Conservation (phyloP, 2,329 filamentous ascomycete genomes). For the Chaetomium strumarium region DNA sequence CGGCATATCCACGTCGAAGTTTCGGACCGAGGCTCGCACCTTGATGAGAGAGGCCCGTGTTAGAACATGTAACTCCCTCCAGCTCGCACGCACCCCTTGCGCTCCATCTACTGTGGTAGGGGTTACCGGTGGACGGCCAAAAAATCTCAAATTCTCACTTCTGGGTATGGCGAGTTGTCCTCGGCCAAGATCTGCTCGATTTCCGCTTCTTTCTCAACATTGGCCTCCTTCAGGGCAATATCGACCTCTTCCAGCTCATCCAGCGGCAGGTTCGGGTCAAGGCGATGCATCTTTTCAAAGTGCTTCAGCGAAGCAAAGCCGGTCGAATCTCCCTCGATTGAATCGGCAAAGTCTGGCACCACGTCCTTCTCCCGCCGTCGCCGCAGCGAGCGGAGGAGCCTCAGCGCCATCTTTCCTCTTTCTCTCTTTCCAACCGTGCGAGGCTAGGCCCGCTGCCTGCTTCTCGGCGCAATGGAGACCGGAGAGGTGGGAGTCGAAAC, state of each 20-base stretch:
- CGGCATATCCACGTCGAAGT: constrained; percentile 59
- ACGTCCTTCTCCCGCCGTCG: constrained; percentile 23
- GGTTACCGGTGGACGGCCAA: not conserved
- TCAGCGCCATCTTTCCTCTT: constrained; percentile 17
- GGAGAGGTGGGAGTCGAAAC: constrained; percentile 6
- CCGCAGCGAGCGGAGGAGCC: constrained; percentile 19
- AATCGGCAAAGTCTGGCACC: constrained; percentile 15
- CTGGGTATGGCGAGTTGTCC: constrained; percentile 62
- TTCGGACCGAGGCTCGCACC: constrained; percentile 59
- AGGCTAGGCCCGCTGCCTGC: constrained; percentile 15
- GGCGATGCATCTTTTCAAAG: constrained; percentile 55
- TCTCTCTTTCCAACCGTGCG: constrained; percentile 6
- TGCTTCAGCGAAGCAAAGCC: constrained; percentile 45
- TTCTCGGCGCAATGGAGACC: constrained; percentile 18
- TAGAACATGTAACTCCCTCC: constrained; percentile 7
- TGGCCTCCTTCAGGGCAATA: constrained; percentile 47
- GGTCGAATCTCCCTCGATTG: constrained; percentile 32
- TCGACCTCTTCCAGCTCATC: constrained; percentile 57
- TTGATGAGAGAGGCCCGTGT: constrained; percentile 30
- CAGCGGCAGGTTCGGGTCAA: constrained; percentile 60
- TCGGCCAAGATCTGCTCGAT: constrained; percentile 54
- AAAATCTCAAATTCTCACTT: constrained; percentile 39
- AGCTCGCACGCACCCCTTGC: not conserved
- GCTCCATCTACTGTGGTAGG: too few species aligned
- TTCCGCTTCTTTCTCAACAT: constrained; percentile 50